These are phyloP conservation scores for Daedalea quercina DNA, from an alignment of 768 basidiomycete species.

Conservation along the genomic window DNA sequence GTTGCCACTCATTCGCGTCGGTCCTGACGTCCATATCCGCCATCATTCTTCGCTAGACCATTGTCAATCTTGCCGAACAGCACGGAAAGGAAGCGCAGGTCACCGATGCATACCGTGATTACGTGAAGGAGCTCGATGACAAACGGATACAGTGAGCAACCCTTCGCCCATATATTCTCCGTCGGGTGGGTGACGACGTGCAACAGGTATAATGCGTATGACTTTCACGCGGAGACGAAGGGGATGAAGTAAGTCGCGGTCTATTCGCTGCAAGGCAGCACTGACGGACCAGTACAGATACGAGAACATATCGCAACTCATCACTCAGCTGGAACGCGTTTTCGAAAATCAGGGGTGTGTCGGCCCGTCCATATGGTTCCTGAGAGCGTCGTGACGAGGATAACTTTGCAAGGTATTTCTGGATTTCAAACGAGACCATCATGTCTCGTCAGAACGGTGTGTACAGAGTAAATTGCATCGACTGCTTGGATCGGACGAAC, in stretches of 20 bases:
- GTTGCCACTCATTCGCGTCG: constrained; percentile 16
- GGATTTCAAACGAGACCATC: constrained; percentile 64
- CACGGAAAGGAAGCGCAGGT: constrained; percentile 82
- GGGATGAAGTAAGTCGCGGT: constrained; percentile 75
- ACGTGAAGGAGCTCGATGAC: constrained; percentile 47
- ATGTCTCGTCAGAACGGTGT: constrained; percentile 81
- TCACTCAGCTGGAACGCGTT: constrained; percentile 58
- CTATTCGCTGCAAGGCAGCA: constrained; percentile 6
- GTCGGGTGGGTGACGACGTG: background rate
- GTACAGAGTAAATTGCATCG: constrained; percentile 92
- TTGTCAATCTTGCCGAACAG: constrained; percentile 88
- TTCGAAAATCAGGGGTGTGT: constrained; percentile 77
- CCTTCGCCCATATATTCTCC: background rate
- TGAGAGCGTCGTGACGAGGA: background rate
- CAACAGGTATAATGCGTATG: constrained; percentile 72
- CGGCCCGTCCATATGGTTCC: background rate
- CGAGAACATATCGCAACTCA: constrained; percentile 82
- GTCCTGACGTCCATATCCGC: background rate
- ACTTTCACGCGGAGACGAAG: constrained; percentile 89
- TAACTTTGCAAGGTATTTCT: constrained; percentile 58
- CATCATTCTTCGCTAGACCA: constrained; percentile 39
- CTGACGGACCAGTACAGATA: constrained; percentile 40
- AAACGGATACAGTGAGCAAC: constrained; percentile 50
- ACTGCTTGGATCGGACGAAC: constrained; percentile 92
- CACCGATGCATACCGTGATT: constrained; percentile 71